Evolutionary conservation across 257 asterid species (phyloP).

Genomic region (Nicotiana undulata): DNA sequence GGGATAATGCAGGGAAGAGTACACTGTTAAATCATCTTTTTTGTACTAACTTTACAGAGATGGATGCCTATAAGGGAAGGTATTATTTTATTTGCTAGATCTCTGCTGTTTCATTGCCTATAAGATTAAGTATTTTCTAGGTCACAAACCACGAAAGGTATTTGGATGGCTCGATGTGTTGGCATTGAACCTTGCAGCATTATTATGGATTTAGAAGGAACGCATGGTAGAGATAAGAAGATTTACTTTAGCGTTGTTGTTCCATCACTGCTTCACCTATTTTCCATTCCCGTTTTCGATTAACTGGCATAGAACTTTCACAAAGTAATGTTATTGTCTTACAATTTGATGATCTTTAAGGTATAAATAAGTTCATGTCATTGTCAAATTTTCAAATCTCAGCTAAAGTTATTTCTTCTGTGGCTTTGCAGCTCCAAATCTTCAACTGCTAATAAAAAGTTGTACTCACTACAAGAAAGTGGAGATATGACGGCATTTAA

Average conservation of each 20-base stretch:
- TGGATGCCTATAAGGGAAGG: conserved; percentile 97
- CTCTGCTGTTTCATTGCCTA: not conserved
- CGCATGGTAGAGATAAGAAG: conserved; percentile 78
- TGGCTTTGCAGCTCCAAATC: no score
- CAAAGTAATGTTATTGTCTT: no score
- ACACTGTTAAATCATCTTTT: conserved; percentile 81
- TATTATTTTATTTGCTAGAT: conserved; percentile 14
- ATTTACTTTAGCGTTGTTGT: not conserved
- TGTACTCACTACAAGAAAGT: no score
- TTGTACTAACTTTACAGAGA: conserved; percentile 73
- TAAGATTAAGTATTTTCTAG: conserved; percentile 28
- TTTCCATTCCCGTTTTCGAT: no score
- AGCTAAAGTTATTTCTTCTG: no score
- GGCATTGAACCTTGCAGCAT: conserved; percentile 91
- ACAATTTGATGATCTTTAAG: no score
- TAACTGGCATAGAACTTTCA: no score
- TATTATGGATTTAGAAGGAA: conserved; percentile 98
- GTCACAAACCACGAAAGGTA: conserved; percentile 87
- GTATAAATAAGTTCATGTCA: no score
- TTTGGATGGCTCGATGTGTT: conserved; percentile 56
- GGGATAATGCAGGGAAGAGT: conserved; percentile 72
- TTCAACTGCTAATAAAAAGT: no score
- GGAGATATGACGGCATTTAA: no score
- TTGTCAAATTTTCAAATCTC: no score
- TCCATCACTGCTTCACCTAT: no score